Evolutionary conservation across 1,284 basidiomycete genomes (phyloP), one percentile per base, ranked within the genome.

Genomic region (Ceratobasidium sp.): DNA sequence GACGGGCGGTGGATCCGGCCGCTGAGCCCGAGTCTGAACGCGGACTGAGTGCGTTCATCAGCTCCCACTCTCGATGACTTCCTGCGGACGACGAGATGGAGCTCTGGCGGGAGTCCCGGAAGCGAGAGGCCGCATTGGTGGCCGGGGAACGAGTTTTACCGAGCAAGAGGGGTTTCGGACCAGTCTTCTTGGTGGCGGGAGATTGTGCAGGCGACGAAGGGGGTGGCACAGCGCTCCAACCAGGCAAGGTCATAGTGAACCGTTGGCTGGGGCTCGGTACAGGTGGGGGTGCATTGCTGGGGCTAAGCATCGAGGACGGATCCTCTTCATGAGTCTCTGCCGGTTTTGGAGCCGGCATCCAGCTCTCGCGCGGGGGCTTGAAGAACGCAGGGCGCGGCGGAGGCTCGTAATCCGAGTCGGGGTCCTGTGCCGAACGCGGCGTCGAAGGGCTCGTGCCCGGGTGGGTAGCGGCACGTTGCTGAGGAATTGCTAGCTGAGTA

Each of bases 121-220:
- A 63, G 49, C 51, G 68, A n/a, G 74, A 37, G 24, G 71, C 19
- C 24, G 74, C 31, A 37, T 29, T 49, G 68, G 69, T 59, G 5
- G 66, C 43, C 48, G 74, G 22, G 37, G 51, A 58, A 14, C 68
- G 69, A 24, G 51, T 58, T 34, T 72, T 76, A 29, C 76, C 76
- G 19, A 76, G 63, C 69, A 75, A 37, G n/a, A 76, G 74, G 14
- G 69, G 76, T 24, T 74, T 74, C 16, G 76, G 76, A 19, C 74
- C 74, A 3, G 72, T 58, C 19, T 72, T 73, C 24, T 61, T 72
- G 7, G 68, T n/a, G n/a, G 54, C 34, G 31, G 74, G 24, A 27
- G 69, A 19, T 65, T 74, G 16, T 54, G 69, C 16, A 46, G 71
- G 41, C 22, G 68, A 49, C 27, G 74, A 58, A 24, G 61, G 63